Percentiles rank a stretch among this genome's conserved stretches.
These are phyloP conservation scores for Cephaloascus fragrans DNA, from an alignment of 805 yeast genomes.

Conservation along the genomic window DNA sequence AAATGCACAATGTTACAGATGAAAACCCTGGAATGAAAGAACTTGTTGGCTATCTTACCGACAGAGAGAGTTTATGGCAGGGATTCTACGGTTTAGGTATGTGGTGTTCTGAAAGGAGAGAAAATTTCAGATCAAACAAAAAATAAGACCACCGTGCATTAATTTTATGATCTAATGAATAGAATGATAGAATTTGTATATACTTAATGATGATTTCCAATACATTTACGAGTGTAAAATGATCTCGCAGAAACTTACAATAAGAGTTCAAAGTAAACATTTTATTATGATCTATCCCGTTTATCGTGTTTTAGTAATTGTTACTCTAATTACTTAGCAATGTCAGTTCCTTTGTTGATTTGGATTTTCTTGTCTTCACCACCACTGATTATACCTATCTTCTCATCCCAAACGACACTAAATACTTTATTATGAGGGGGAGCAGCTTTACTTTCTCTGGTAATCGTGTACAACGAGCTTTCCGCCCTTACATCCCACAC, in stretches of 20 bases:
- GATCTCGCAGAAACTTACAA: too few relatives aligned
- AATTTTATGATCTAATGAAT: too few relatives aligned
- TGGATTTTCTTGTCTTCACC: conserved; percentile 93
- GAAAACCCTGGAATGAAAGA: conserved; percentile 5
- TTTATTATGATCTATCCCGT: too few relatives aligned
- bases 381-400: conserved; percentile 81
- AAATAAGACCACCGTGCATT: too few relatives aligned
- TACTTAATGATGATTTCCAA: neutral
- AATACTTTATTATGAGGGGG: conserved; percentile 58
- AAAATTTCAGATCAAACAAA: conserved; percentile 9
- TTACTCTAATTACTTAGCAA: conserved; percentile 13
- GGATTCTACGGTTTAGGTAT: conserved; percentile 63
- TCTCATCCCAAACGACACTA: conserved; percentile 75
- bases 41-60: conserved; percentile 58
- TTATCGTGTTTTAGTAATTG: too few relatives aligned
- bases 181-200: neutral
- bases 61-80: conserved; percentile 59
- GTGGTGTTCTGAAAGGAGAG: conserved; percentile 36
- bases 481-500: conserved; percentile 94
- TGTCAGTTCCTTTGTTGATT: conserved; percentile 44
- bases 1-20: neutral
- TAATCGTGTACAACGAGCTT: conserved; percentile 70
- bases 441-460: conserved; percentile 50
- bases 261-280: too few relatives aligned
- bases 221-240: too few relatives aligned